Conservation (phyloP, 2,329 filamentous ascomycete species). For the Pseudogymnoascus sp. region DNA sequence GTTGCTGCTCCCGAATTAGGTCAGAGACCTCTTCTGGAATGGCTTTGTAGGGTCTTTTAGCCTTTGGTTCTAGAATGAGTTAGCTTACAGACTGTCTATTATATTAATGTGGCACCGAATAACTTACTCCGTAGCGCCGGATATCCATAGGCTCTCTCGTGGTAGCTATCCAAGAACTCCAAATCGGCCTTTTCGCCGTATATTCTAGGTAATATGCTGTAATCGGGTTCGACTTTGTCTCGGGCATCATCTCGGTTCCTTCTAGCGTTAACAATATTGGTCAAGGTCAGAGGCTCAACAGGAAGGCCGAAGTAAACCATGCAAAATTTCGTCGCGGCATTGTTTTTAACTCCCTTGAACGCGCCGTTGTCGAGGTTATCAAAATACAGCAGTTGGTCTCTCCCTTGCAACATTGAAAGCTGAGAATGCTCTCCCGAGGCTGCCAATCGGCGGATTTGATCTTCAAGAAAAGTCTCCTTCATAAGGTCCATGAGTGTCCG, state of each 20-base stretch:
- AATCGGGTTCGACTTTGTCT: constrained; percentile 12
- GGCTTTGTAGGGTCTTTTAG: not conserved
- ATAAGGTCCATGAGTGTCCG: not conserved
- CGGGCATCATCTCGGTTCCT: constrained; percentile 14
- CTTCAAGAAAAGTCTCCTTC: constrained; percentile 7
- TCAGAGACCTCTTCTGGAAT: not conserved
- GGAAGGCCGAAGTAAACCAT: constrained; percentile 27
- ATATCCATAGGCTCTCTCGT: constrained; percentile 21
- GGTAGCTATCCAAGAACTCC: constrained; percentile 24
- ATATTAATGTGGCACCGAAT: not conserved
- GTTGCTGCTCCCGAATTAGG: not conserved
- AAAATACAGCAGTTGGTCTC: constrained; percentile 13
- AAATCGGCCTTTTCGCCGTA: constrained; percentile 21
- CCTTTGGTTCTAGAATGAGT: not conserved
- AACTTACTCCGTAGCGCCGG: constrained; percentile 22
- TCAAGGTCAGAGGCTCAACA: constrained; percentile 20
- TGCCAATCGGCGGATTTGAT: constrained; percentile 7
- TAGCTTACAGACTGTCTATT: not conserved
- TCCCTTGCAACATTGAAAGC: constrained; percentile 11
- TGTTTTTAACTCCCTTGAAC: constrained; percentile 19
- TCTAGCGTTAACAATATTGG: constrained; percentile 18
- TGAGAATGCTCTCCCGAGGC: constrained; percentile 14
- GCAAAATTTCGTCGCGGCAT: constrained; percentile 24
- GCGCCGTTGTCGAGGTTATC: constrained; percentile 14
- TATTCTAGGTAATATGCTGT: constrained; percentile 16